phyloP scores from a whole-genome alignment of 2,329 filamentous ascomycete species.

The Ophiostoma fasciatum region DNA sequence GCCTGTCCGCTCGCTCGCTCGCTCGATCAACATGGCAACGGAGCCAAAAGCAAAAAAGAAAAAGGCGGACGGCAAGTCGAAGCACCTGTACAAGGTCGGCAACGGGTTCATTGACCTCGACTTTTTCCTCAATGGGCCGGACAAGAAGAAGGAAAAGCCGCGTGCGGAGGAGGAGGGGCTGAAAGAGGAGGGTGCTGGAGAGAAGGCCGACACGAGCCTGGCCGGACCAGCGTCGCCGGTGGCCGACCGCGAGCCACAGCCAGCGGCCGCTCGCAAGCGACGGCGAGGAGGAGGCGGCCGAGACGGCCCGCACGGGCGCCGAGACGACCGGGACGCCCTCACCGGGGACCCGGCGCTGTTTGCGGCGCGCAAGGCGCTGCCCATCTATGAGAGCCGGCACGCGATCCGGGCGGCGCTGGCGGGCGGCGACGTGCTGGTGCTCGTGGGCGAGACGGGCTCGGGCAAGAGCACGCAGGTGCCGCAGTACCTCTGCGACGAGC shows the following conservation, averaged over 20 bases:
- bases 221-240: too few relatives aligned
- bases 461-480: conserved; percentile 96
- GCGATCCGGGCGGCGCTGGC: conserved; percentile 45
- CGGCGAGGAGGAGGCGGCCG: not conserved
- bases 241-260: too few relatives aligned
- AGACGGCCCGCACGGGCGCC: not conserved
- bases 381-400: too few relatives aligned
- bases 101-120: conserved; percentile 7
- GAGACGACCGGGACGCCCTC: conserved; percentile 2
- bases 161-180: not conserved
- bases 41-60: conserved; percentile 2
- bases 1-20: too few relatives aligned
- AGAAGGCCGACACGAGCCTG: too few relatives aligned
- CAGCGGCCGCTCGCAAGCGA: too few relatives aligned
- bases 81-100: conserved; percentile 7
- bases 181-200: too few relatives aligned
- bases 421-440: conserved; percentile 51
- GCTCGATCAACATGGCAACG: too few relatives aligned
- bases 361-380: conserved; percentile 44
- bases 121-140: conserved; percentile 5
- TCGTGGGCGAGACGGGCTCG: conserved; percentile 89
- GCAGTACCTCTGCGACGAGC: conserved; percentile 66
- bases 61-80: conserved; percentile 5
- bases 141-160: conserved; percentile 2
- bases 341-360: conserved; percentile 13